Evolutionary conservation across 2,329 filamentous ascomycete species (phyloP), one percentile per base, ranked within the genome.

Genomic region (Colletotrichum caudatum): DNA sequence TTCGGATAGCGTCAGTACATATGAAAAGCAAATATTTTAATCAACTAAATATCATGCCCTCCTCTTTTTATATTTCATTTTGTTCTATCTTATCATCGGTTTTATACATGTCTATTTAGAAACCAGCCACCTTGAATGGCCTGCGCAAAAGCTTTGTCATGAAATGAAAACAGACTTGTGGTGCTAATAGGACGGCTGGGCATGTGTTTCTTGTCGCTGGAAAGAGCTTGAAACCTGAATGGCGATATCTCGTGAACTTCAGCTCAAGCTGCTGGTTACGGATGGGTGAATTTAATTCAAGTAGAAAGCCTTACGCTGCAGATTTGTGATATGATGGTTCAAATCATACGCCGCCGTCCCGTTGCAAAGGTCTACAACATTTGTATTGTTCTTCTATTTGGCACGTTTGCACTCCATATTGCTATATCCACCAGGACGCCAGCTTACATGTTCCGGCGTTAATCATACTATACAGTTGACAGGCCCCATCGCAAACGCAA

Each of bases 381-480:
- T 12, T n/a, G 16, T 29, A 9, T 41, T 60, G 8, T 18, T 23
- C 18, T 29, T 23, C 26, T 61, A 51, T 39, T 8, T 39, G 23
- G 26, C 23, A n/a, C 18, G 9, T 37, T 2, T 35, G 9, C 12
- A 20, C 26, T 2, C 1, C 9, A n/a, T 5, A 14, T 39, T 37
- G 18, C 44, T 18, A 46, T 46, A 7, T 44, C 14, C 44, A 41
- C 61, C 37, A 37, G 29, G 35, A 46, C 48, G 26, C 37, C 20
- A 7, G 37, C 61, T 54, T 33, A 56, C 18, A 12, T 23, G 39
- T 37, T 20, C 51, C 39, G 8, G 37, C 20, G 23, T 50, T 29
- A 46, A 35, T 64, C 18, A 46, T 46, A 46, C 26, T 64, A 16
- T 64, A 35, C 61, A 56, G 16, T 37, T 3, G 41, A 18, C 35